A percentile compares a stretch with the other conserved stretches of the same genome.
phyloP scores from a whole-genome alignment of 2,329 filamentous ascomycete genomes.

The Chaetomium sp. region DNA sequence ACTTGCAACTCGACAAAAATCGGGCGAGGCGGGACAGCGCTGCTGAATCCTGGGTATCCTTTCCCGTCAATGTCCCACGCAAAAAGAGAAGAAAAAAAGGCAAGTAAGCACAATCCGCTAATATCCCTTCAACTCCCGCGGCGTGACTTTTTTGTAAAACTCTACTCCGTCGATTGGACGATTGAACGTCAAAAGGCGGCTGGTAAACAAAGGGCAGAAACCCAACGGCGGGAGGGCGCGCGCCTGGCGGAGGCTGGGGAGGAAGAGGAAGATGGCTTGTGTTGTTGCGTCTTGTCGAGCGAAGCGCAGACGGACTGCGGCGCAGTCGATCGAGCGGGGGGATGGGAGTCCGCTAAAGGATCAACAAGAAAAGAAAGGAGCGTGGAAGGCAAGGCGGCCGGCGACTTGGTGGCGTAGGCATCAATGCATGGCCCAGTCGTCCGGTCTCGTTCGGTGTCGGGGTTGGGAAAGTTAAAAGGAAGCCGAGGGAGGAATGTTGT shows the following conservation, averaged over 20 bases:
- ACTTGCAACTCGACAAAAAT: neutral
- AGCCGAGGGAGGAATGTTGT: neutral
- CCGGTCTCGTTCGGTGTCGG: neutral
- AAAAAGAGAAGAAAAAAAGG: neutral
- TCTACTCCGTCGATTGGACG: neutral
- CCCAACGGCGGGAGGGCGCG: neutral
- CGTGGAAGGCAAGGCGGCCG: conserved; percentile 6
- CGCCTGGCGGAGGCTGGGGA: conserved; percentile 13
- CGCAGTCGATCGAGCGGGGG: conserved; percentile 17
- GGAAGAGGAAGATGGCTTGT: neutral
- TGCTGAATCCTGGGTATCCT: conserved; percentile 41
- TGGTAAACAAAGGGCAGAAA: conserved; percentile 3
- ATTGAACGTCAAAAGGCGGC: neutral
- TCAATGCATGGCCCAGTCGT: conserved; percentile 21
- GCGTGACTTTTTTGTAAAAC: no score
- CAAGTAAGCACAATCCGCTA: neutral
- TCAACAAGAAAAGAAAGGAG: conserved; percentile 9
- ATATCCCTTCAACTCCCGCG: neutral
- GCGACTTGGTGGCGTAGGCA: conserved; percentile 15
- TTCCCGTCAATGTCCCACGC: conserved; percentile 8
- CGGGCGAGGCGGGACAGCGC: conserved; percentile 40
- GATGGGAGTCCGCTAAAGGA: conserved; percentile 9
- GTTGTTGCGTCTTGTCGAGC: conserved; percentile 1
- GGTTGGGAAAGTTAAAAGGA: neutral
- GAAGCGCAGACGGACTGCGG: conserved; percentile 16